Base-by-base conservation (phyloP, 768 basidiomycete genomes). In the Leccinum disarticulatum region DNA sequence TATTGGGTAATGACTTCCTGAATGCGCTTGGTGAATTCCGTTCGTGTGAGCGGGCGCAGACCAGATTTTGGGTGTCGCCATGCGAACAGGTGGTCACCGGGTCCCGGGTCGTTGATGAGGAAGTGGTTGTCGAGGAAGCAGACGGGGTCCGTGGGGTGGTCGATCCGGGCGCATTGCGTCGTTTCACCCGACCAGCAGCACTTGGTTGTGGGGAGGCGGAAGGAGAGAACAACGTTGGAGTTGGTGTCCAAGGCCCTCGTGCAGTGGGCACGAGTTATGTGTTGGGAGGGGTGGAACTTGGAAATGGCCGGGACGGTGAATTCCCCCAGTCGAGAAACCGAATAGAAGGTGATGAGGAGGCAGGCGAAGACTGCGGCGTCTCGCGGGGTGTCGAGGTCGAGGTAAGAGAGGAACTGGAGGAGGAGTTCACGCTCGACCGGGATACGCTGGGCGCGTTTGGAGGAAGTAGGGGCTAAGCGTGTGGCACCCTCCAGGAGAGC, bases 381-480 rank as follows among this genome's bases (percentile, higher is more conserved):
- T 1, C n/a, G n/a, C 0, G 41, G 41, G 13, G 4, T 6, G 14
- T 17, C 8, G 0, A 73, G 63, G 51, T 77, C 53, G 1, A 81
- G 66, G 0, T 70, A 33, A 0, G 17, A 6, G 1, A 52, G 43
- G 31, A 63, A 52, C 1, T 5, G 7, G 5, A 58, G n/a, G 2
- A 46, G 31, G 2, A n/a, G 31, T 0, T 0, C 1, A 0, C 15
- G 5, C 4, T 59, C 41, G 13, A 61, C 55, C 0, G 54, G 59
- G 0, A 11, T 17, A 0, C 43, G 31, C 25, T 41, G 38, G 3
- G 31, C 3, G 0, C 15, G 1, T 13, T 36, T 52, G 0, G 49
- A 49, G 1, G 53, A 27, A 1, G 47, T 0, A 0, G 62, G 59
- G 1, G 59, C 53, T 3, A 63, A 31, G 0, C 25, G 17, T 0